Conservation (phyloP, 208 protist genomes). For the Acanthamoeba comandoni region DNA sequence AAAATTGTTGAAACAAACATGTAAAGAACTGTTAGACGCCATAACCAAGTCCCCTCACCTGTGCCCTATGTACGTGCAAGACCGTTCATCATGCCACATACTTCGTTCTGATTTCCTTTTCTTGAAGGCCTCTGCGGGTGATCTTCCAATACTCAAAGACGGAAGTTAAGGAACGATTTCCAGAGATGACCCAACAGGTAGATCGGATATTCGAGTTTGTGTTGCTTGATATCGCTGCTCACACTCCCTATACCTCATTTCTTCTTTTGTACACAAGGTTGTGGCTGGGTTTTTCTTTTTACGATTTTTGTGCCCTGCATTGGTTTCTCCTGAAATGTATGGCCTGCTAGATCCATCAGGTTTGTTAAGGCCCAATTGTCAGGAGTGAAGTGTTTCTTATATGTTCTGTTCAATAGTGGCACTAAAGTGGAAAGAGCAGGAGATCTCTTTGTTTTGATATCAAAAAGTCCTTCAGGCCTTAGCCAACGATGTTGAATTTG, state of each 20-base stretch:
- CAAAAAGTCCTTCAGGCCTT: constrained; percentile 29
- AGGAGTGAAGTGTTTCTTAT: neutral
- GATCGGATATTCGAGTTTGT: neutral
- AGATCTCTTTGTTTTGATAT: constrained; percentile 51
- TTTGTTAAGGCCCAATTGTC: neutral
- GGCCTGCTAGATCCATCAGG: constrained; percentile 17
- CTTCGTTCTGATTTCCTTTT: neutral
- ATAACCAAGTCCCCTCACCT: too few species aligned
- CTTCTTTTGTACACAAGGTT: neutral
- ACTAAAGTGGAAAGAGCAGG: constrained; percentile 10
- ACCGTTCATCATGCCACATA: neutral
- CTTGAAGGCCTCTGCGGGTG: neutral
- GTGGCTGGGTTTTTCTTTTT: constrained; percentile 49
- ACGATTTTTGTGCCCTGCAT: constrained; percentile 55
- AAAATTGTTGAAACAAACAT: constrained; percentile 24
- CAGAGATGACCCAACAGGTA: constrained; percentile 26
- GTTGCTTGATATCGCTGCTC: too few species aligned
- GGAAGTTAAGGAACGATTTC: constrained; percentile 41
- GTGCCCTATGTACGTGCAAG: too few species aligned
- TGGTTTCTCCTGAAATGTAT: constrained; percentile 36
- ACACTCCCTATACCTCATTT: too few species aligned
- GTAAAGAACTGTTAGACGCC: neutral
- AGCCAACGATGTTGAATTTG: constrained; percentile 30
- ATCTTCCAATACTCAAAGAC: constrained; percentile 18
- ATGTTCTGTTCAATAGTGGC: neutral